These are phyloP conservation scores for Trifolium dubium DNA, from an alignment of 306 rosid genomes.

Conservation along the genomic window DNA sequence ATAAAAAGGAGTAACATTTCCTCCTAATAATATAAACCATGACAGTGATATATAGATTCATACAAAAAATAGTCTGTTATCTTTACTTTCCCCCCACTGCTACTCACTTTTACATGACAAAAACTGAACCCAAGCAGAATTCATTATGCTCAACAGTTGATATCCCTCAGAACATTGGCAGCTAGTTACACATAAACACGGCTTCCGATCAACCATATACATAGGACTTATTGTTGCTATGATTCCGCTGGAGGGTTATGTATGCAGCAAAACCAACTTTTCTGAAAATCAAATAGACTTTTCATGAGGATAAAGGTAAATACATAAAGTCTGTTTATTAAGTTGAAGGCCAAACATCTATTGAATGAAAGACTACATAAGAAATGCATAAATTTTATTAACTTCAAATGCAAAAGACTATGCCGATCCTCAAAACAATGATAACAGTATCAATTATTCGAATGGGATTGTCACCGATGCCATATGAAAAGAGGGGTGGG, in stretches of 20 bases:
- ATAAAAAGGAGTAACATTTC: constrained; percentile 51
- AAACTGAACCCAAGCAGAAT: constrained; percentile 56
- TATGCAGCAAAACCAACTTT: constrained; percentile 98
- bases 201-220: constrained; percentile 44
- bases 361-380: constrained; percentile 4
- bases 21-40: constrained; percentile 55
- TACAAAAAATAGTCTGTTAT: constrained; percentile 58
- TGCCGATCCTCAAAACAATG: background rate
- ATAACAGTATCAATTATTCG: constrained; percentile 4
- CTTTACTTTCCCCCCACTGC: constrained; percentile 65
- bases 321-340: background rate
- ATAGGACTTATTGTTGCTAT: constrained; percentile 44
- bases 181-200: constrained; percentile 56
- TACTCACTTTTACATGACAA: constrained; percentile 64
- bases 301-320: constrained; percentile 8
- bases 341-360: background rate
- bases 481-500: background rate
- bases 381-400: constrained; percentile 6
- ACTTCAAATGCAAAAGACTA: constrained; percentile 22
- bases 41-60: constrained; percentile 62
- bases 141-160: constrained; percentile 60
- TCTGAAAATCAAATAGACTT: constrained; percentile 56
- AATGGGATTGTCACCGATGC: constrained; percentile 1
- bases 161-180: constrained; percentile 59
- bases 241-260: constrained; percentile 67